Base-by-base conservation (phyloP, 345 rosid genomes). In the Fremontodendron californicum region DNA sequence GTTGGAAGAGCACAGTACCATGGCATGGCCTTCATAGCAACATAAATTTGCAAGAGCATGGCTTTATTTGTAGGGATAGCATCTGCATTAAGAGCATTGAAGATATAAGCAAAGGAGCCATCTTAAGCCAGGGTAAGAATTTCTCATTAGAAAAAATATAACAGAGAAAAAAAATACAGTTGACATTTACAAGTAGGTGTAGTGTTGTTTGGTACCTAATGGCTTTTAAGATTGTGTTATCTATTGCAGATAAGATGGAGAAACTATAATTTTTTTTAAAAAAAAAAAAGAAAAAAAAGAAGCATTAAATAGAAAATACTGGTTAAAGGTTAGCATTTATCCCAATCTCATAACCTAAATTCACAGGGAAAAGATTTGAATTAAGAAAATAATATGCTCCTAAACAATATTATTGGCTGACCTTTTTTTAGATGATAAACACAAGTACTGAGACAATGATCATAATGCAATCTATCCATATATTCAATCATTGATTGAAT, bases 1-100 rank as follows among this genome's bases (percentile, higher is more conserved):
- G 97, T 85, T 69, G 99, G 99, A 77, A 96, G 95, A 78, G 82
- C 88, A 82, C 82, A 79, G 87, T 92, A 96, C 89, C 91, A 92
- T 12, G 97, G 98, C 97, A 91, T 91, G 27, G 99, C 91, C 84
- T 96, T 92, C 99, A 93, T 91, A 5, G 97, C 90, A 75, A 96
- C 98, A 84, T 75, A 90, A 49, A 96, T 93, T 81, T 96, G 99
- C 84, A 92, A 78, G 68, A 87, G 84, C 95, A 96, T 96, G 39
- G 98, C 94, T 78, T 85, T 91, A 57, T 62, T 92, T 55, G 98
- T 79, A 73, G 99, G 99, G 58, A 93, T 85, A n/a, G 92, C 92
- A 89, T 96, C 99, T 96, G 92, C 87, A 83, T 62, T 21, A 27
- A 55, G 39, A 73, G 33, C 66, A 33, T 8, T 60, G 8, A 19